Evolutionary conservation across 2,329 filamentous ascomycete genomes (phyloP), one percentile per base, ranked within the genome.

Genomic region (Ilyonectria destructans): DNA sequence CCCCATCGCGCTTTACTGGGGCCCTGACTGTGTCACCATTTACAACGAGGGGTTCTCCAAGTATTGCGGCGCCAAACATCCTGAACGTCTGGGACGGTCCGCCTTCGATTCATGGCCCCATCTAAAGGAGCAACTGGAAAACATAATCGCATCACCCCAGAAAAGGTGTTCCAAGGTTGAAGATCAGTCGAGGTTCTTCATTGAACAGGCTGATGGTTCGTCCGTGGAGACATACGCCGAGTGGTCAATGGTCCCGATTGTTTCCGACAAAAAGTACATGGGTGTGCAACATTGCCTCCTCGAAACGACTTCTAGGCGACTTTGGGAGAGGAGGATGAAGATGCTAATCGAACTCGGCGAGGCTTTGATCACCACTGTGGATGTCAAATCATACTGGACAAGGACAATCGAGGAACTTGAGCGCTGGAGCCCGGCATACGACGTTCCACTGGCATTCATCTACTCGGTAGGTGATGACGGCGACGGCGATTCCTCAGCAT

Each of bases 31-130:
- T 54, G 85, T 90, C 23, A 88, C 89, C 8, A 87, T 92, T 4
- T 92, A 92, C 79, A 92, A 92, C 70, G 90, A 92, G 76, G 88
- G 90, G 1, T 92, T 91, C 73, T 85, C 88, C 65, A 81, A 86
- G 64, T 84, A 92, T 19, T 89, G 89, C 57, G 90, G 90, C 13
- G 85, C 89, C 62, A 90, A 90, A 65, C 91, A 93, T 74, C 91
- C 91, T 1, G 74, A 75, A 2, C 79, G 92, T 12, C 87, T 93
- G 79, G 91, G 91, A 2, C 86, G 87, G 74, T 85, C 84, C 29
- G 80, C 92, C 67, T 83, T 83, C 29, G 84, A 89, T 45, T 87
- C 88, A 4, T 93, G 90, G 90, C 82, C 84, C 4, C 90, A 92
- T 69, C 78, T 86, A 19, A 82, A 81, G 67, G 75, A 80, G 26